Percentiles rank a stretch among this genome's conserved stretches.
Conservation (phyloP, 2,329 filamentous ascomycete species). For the Alternaria novae-zelandiae region DNA sequence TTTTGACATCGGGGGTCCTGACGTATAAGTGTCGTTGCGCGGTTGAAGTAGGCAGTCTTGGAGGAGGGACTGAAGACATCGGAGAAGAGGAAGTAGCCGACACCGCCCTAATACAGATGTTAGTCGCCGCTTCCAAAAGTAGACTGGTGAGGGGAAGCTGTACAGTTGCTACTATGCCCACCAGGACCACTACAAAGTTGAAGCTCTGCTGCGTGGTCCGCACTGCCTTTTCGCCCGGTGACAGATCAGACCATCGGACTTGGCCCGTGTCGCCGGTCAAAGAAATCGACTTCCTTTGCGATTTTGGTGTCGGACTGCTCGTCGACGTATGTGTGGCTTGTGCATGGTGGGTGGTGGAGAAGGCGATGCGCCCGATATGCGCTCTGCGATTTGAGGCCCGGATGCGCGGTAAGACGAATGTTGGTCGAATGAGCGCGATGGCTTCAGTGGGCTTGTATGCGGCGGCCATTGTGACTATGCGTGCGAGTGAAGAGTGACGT, state of each 20-base stretch:
- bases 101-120: slow-evolving; percentile 64
- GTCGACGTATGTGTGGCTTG: slow-evolving; percentile 39
- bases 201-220: slow-evolving; percentile 89
- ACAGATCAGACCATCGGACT: slow-evolving; percentile 81
- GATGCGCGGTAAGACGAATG: slow-evolving; percentile 31
- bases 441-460: slow-evolving; percentile 41
- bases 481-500: slow-evolving; percentile 1
- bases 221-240: slow-evolving; percentile 76
- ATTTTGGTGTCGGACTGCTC: slow-evolving; percentile 38
- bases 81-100: slow-evolving; percentile 57
- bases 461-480: slow-evolving; percentile 31
- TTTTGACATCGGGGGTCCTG: slow-evolving; percentile 73
- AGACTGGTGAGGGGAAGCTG: slow-evolving; percentile 23
- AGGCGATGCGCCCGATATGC: slow-evolving; percentile 24
- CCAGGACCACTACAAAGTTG: slow-evolving; percentile 79
- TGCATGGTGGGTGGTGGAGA: slow-evolving; percentile 33
- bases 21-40: slow-evolving; percentile 80
- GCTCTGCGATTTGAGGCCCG: slow-evolving; percentile 10
- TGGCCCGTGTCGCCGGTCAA: slow-evolving; percentile 85
- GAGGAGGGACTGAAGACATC: slow-evolving; percentile 65
- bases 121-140: not conserved
- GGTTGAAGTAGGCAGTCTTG: slow-evolving; percentile 87
- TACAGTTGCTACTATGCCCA: slow-evolving; percentile 79
- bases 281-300: slow-evolving; percentile 74
- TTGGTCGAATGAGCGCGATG: slow-evolving; percentile 37